Evolutionary conservation across 2,329 filamentous ascomycete genomes (phyloP), one percentile per base, ranked within the genome.

Genomic region (Xylaria sp.): DNA sequence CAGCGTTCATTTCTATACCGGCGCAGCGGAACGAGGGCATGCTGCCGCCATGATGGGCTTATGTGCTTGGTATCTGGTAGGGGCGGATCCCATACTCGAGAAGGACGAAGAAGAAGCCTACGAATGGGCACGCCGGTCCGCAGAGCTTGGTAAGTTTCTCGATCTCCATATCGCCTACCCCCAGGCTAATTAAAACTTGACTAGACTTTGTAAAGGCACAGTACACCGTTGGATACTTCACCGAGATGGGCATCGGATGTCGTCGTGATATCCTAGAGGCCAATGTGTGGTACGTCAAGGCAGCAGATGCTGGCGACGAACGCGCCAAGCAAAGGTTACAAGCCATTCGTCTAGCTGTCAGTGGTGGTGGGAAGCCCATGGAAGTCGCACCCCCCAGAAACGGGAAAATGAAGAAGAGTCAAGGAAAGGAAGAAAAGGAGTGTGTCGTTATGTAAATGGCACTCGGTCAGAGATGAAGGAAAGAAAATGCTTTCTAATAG

Each of bases 61-160:
- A 9, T 99, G 96, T 81, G 96, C 96, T 11, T 99, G 96, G 96
- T 99, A 98, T 80, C 92, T 98, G 86, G 92, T 98, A 48, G 96
- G 96, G 11, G 96, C 96, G 1, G 92, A 94, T 73, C 94, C 94
- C 0, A 89, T 98, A 15, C 83, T 99, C 26, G 94, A 97, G 69
- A 97, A 96, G 81, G 95, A 99, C 75, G 95, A 98, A 79, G 91
- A 92, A 74, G 96, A 99, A 80, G 96, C 96, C 10, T 98, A 97
- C 77, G 94, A 97, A 79, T 99, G 96, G 96, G 94, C 96, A 17
- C 90, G 89, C 76, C 90, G 91, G 76, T 93, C 96, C 63, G 95
- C 95, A 38, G 91, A 96, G 70, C 85, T 91, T 72, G 94, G 95
- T 97, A 86, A 80, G 90, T 84, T 46, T 59, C 63, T 42, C 38